These are phyloP conservation scores for Nicotiana obtusifolia DNA, from an alignment of 257 asterid genomes.

Conservation along the genomic window DNA sequence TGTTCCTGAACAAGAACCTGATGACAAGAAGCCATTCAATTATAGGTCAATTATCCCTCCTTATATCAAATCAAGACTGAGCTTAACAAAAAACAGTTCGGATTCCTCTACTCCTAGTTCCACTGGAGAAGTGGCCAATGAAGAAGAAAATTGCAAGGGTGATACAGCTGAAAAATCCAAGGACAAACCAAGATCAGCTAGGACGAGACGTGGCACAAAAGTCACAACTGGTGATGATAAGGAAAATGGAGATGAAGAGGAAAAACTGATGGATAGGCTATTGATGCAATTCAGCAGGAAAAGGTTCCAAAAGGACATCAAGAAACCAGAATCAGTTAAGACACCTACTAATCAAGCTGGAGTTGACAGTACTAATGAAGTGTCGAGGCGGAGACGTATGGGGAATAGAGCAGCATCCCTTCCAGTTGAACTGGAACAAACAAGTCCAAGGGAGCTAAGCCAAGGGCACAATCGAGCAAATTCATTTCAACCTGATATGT, in stretches of 20 bases:
- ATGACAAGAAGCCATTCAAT: slow-evolving; percentile 15
- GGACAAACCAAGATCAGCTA: slow-evolving; percentile 40
- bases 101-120: neutral
- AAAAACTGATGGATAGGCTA: slow-evolving; percentile 48
- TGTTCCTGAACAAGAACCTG: slow-evolving; percentile 24
- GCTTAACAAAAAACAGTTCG: slow-evolving; percentile 10
- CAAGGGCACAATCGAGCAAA: slow-evolving; percentile 43
- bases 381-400: slow-evolving; percentile 15
- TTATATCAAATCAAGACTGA: slow-evolving; percentile 25
- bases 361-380: slow-evolving; percentile 14
- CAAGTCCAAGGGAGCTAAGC: slow-evolving; percentile 22
- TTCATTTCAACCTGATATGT: slow-evolving; percentile 44
- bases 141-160: slow-evolving; percentile 13
- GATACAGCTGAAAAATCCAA: slow-evolving; percentile 16
- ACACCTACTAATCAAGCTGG: slow-evolving; percentile 17
- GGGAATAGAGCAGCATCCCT: slow-evolving; percentile 46
- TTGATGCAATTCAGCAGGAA: slow-evolving; percentile 44
- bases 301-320: slow-evolving; percentile 19
- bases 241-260: slow-evolving; percentile 41
- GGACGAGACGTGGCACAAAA: slow-evolving; percentile 32
- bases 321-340: slow-evolving; percentile 14
- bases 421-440: slow-evolving; percentile 25
- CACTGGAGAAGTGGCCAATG: neutral
- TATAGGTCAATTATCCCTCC: slow-evolving; percentile 44
- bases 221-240: slow-evolving; percentile 12